A percentile compares a stretch with the other conserved stretches of the same genome.
phyloP scores from a whole-genome alignment of 805 yeast species.

The Spathaspora passalidarum region DNA sequence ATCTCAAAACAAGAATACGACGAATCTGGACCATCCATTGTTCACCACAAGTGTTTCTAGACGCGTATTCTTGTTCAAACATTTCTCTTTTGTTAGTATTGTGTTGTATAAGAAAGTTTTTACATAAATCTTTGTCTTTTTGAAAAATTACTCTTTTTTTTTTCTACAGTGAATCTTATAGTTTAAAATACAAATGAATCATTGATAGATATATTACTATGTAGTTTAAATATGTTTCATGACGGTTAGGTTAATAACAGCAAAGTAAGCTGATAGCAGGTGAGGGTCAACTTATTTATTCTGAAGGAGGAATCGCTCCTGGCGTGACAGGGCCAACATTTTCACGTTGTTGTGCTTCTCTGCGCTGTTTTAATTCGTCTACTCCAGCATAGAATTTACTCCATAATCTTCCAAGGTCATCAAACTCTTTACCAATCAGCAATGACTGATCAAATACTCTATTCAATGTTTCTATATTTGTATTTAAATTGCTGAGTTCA shows the following conservation, averaged over 20 bases:
- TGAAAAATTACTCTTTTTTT: background rate
- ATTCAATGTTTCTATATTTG: slow-evolving; percentile 63
- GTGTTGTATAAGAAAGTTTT: background rate
- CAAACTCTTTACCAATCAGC: slow-evolving; percentile 75
- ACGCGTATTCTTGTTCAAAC: slow-evolving; percentile 8
- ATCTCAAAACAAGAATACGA: slow-evolving; percentile 99
- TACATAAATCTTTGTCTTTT: background rate
- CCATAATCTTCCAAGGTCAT: slow-evolving; percentile 71
- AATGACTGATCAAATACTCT: slow-evolving; percentile 64
- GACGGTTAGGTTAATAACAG: too few species aligned
- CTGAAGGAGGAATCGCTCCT: too few species aligned
- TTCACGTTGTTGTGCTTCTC: background rate
- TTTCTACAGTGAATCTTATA: background rate
- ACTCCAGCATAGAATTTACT: slow-evolving; percentile 58
- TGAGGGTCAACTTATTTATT: too few species aligned
- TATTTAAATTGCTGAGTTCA: slow-evolving; percentile 46
- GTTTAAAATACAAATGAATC: background rate
- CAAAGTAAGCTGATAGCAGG: too few species aligned
- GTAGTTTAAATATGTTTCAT: too few species aligned
- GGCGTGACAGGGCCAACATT: background rate
- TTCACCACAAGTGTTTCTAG: slow-evolving; percentile 93
- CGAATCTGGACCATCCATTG: slow-evolving; percentile 99
- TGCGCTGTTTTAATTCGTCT: background rate
- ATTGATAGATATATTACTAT: background rate
- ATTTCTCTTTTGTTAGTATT: background rate